Evolutionary conservation across 2,329 filamentous ascomycete genomes (phyloP).

Genomic region (Xylaria sp.): DNA sequence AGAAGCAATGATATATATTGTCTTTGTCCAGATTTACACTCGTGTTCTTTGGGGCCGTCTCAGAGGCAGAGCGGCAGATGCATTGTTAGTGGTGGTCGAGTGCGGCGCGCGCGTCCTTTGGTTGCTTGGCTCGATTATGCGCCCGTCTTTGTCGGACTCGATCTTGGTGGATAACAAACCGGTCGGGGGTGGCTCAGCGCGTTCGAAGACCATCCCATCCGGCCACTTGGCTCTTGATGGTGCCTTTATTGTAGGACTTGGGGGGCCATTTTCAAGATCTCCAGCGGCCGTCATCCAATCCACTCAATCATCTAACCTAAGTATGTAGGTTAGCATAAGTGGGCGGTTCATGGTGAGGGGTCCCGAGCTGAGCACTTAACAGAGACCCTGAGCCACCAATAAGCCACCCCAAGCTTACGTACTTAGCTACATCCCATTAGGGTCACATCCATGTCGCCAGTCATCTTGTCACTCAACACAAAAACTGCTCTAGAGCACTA

Average conservation of each 20-base stretch:
- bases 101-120: constrained; percentile 16
- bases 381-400: neutral
- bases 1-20: constrained; percentile 3
- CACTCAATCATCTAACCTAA: neutral
- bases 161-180: constrained; percentile 7
- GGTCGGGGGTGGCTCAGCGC: constrained; percentile 37
- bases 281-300: constrained; percentile 9
- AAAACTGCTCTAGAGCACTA: neutral
- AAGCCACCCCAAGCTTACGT: constrained; percentile 8
- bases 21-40: constrained; percentile 7
- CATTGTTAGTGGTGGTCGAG: constrained; percentile 10
- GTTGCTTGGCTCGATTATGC: constrained; percentile 28
- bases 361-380: neutral
- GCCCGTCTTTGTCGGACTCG: constrained; percentile 19
- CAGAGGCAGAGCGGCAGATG: constrained; percentile 6
- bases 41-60: constrained; percentile 4
- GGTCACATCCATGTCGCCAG: neutral
- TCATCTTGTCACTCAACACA: constrained; percentile 2
- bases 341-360: neutral
- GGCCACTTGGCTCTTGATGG: constrained; percentile 10
- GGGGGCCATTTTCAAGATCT: constrained; percentile 8
- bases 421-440: neutral
- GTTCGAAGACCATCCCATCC: constrained; percentile 22
- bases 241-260: constrained; percentile 23
- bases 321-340: neutral